phyloP scores from a whole-genome alignment of 495 filamentous ascomycete species.

The Aspergillus cristatus region DNA sequence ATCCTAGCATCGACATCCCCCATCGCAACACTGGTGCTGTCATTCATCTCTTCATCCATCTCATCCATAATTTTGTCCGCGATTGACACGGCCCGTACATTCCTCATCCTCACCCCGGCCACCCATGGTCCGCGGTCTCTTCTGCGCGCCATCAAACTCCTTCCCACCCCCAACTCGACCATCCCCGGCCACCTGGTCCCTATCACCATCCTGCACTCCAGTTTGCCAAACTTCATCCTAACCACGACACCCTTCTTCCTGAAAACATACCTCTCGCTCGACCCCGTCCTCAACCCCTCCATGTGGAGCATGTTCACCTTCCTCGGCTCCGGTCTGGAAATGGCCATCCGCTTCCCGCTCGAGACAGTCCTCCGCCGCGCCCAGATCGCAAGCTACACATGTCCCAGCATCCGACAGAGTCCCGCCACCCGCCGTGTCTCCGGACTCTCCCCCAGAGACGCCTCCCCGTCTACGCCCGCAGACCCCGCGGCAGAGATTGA shows the following conservation, averaged over 20 bases:
- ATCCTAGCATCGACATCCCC: constrained; percentile 66
- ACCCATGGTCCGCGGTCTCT: constrained; percentile 63
- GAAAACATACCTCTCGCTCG: constrained; percentile 65
- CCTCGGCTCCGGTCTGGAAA: constrained; percentile 62
- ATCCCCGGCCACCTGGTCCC: constrained; percentile 62
- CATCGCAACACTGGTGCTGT: constrained; percentile 62
- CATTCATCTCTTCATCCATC: constrained; percentile 71
- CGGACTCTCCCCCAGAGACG: constrained; percentile 24
- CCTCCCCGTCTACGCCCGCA: constrained; percentile 11
- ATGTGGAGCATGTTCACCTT: constrained; percentile 73
- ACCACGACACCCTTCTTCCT: constrained; percentile 74
- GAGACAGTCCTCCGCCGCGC: constrained; percentile 87
- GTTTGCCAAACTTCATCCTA: constrained; percentile 69
- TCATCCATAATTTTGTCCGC: constrained; percentile 75
- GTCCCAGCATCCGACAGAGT: constrained; percentile 31
- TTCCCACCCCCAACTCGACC: constrained; percentile 60
- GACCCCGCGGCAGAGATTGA: constrained; percentile 43
- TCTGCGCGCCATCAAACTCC: constrained; percentile 59
- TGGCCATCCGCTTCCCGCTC: constrained; percentile 76
- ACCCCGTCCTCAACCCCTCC: constrained; percentile 71
- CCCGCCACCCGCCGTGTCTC: constrained; percentile 34
- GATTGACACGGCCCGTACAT: constrained; percentile 81
- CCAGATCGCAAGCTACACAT: constrained; percentile 60
- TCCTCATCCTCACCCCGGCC: constrained; percentile 73
- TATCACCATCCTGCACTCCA: constrained; percentile 78